These are phyloP conservation scores for Thuidium tamariscinum DNA, from an alignment of 225 moss, liverwort and hornwort species.

Conservation along the genomic window DNA sequence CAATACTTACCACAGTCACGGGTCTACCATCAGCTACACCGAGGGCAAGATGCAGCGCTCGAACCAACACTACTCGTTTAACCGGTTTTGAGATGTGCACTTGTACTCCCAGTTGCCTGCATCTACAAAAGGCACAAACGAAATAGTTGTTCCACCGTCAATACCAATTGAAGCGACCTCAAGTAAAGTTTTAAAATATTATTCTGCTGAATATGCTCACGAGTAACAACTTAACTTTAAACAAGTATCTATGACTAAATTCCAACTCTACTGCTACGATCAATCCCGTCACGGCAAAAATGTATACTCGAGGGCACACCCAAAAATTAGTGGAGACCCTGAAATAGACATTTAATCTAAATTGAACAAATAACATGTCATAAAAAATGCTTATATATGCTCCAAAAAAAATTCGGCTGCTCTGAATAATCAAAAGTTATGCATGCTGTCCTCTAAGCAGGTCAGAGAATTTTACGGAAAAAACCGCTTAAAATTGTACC, in stretches of 20 bases:
- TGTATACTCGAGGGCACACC: background rate
- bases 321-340: background rate
- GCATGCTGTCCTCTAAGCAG: background rate
- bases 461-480: background rate
- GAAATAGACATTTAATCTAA: background rate
- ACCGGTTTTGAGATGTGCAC: slow-evolving; percentile 53
- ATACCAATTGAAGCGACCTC: background rate
- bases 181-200: background rate
- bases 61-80: slow-evolving; percentile 46
- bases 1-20: slow-evolving; percentile 1
- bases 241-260: background rate
- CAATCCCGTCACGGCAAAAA: background rate
- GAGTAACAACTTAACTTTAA: background rate
- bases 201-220: background rate
- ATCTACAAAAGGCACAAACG: slow-evolving; percentile 16
- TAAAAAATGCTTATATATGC: background rate
- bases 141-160: background rate
- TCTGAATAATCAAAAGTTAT: background rate
- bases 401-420: background rate
- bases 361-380: background rate
- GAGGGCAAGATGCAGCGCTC: slow-evolving; percentile 47
- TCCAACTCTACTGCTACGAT: background rate
- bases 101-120: slow-evolving; percentile 52
- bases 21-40: slow-evolving; percentile 18
- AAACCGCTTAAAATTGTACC: background rate